Evolutionary conservation across 345 rosid genomes (phyloP).

Genomic region (Geranium brycei): DNA sequence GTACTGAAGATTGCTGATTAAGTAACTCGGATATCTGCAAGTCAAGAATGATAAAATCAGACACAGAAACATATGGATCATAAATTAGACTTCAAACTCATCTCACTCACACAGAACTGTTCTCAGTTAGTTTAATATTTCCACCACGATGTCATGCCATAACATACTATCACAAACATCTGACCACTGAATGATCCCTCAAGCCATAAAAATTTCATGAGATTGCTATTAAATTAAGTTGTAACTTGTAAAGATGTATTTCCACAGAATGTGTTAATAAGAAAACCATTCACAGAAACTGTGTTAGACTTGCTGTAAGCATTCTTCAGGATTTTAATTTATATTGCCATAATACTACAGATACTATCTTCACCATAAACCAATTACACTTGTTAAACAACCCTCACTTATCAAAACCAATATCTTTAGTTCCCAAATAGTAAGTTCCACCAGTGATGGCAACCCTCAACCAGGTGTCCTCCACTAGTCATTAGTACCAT

Average conservation of each 20-base stretch:
- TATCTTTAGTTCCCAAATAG: not conserved
- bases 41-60: constrained; percentile 2
- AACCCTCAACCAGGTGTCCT: not conserved
- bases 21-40: constrained; percentile 64
- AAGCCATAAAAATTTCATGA: not conserved
- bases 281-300: not conserved
- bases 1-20: constrained; percentile 47
- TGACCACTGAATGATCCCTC: not conserved
- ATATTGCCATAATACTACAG: not conserved
- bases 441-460: not conserved
- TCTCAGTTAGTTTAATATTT: not conserved
- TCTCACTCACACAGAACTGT: too few relatives aligned
- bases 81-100: not conserved
- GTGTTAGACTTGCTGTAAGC: not conserved
- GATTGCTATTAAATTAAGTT: not conserved
- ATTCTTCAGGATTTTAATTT: too few relatives aligned
- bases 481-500: not conserved
- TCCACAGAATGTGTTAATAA: not conserved
- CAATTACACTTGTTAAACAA: not conserved
- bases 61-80: constrained; percentile 1
- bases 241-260: not conserved
- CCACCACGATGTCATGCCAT: not conserved
- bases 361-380: not conserved
- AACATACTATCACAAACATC: too few relatives aligned
- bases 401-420: not conserved